phyloP scores from a whole-genome alignment of 2,329 filamentous ascomycete species.

The Fusarium continuum region DNA sequence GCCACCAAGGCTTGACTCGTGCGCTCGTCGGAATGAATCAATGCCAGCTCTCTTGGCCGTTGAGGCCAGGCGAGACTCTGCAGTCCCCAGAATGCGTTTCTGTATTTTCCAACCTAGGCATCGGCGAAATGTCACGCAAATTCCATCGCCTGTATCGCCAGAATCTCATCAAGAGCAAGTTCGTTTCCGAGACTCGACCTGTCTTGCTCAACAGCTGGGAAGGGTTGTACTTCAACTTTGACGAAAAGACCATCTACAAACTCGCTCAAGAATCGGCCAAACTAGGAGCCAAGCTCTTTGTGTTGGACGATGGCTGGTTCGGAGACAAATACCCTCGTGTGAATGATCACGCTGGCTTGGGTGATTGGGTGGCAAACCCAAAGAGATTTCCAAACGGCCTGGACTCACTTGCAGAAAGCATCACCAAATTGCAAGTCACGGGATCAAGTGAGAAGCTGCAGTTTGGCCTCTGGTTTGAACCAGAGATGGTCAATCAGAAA shows the following conservation, averaged over 20 bases:
- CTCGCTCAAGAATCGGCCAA: conserved; percentile 65
- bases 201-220: conserved; percentile 74
- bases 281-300: conserved; percentile 69
- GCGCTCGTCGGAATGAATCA: conserved; percentile 69
- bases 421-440: conserved; percentile 59
- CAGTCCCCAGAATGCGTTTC: conserved; percentile 70
- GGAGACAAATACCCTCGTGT: conserved; percentile 66
- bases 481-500: conserved; percentile 73
- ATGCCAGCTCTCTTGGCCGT: conserved; percentile 65
- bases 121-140: conserved; percentile 69
- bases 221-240: conserved; percentile 66
- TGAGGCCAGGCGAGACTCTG: conserved; percentile 65
- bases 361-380: conserved; percentile 70
- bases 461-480: conserved; percentile 74
- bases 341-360: conserved; percentile 66
- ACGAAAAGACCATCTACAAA: conserved; percentile 63
- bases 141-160: conserved; percentile 70
- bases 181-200: conserved; percentile 61
- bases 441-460: conserved; percentile 58
- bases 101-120: conserved; percentile 66
- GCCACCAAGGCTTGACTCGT: conserved; percentile 68
- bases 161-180: conserved; percentile 67
- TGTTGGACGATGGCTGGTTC: conserved; percentile 75
- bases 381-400: conserved; percentile 68
- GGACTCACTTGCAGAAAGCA: conserved; percentile 57